Evolutionary conservation across 2,329 filamentous ascomycete species (phyloP), one percentile per base, ranked within the genome.

Genomic region (Colletotrichum tofieldiae): DNA sequence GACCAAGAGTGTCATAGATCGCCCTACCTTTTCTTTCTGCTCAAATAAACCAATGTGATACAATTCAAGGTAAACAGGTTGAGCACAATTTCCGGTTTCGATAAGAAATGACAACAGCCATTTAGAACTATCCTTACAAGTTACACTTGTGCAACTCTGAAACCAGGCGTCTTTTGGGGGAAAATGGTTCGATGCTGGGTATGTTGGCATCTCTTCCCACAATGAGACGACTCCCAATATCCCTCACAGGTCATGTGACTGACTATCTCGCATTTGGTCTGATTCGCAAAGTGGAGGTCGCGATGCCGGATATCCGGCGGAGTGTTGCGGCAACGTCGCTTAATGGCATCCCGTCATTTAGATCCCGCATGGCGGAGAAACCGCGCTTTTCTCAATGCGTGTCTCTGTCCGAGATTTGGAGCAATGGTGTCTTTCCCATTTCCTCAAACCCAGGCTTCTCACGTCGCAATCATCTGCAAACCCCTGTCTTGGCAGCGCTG

Each of bases 401-500:
- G 49, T 20, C n/a, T 18, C 35, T 20, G 35, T 43, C 61, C 61
- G 61, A 29, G 59, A 64, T 54, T 18, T n/a, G 9, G 49, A 43
- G 35, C 37, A 54, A 26, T 39, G n/a, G 52, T 37, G 8, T 8
- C 23, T n/a, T 29, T 41, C 18, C n/a, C 39, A n/a, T 43, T 29
- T 12, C 23, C 8, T 39, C 5, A 26, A 14, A 35, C 62, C 45
- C 35, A 29, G 51, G 51, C 55, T 32, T 32, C 7, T 20, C n/a
- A 35, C 41, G 54, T 35, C 32, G 47, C 47, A 63, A 63, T 55
- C 65, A 55, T 49, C 52, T 26, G 11, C 20, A 29, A 60, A 55
- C 65, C 61, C 61, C 37, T 29, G 61, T n/a, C 61, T 64, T 54
- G 61, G 61, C 61, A 41, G 23, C 23, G 37, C 32, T 39, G n/a